phyloP scores from a whole-genome alignment of 192 early-diverging fungal species.

The Coemansia sp. region DNA sequence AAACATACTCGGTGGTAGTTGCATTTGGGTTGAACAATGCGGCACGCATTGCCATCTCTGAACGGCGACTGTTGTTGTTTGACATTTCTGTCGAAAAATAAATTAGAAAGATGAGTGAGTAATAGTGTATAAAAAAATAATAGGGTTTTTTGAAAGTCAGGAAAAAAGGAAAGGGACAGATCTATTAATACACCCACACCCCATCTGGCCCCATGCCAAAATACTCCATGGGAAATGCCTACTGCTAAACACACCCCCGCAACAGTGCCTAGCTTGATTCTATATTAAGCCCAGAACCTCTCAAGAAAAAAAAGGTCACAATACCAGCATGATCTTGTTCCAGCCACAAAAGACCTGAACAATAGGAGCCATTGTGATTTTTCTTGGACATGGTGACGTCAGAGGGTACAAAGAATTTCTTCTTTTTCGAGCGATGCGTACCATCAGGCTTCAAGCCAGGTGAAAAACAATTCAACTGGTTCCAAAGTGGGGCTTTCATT shows the following conservation, averaged over 20 bases:
- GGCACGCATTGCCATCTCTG: slow-evolving; percentile 54
- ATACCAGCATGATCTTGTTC: not conserved
- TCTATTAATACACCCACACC: too few relatives aligned
- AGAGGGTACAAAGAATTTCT: not conserved
- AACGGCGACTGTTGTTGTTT: slow-evolving; percentile 18
- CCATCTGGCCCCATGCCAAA: too few relatives aligned
- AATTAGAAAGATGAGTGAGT: not conserved
- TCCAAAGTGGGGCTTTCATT: too few relatives aligned
- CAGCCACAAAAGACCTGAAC: not conserved
- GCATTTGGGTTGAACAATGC: slow-evolving; percentile 45
- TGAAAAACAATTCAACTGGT: too few relatives aligned
- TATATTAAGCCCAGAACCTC: not conserved
- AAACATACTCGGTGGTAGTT: slow-evolving; percentile 24
- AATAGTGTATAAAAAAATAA: not conserved
- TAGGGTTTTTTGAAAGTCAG: not conserved
- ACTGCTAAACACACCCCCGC: not conserved
- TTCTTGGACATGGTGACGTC: not conserved
- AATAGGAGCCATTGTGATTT: not conserved
- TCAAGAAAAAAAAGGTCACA: not conserved
- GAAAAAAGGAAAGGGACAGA: not conserved
- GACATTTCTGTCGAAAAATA: slow-evolving; percentile 3
- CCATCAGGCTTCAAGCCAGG: too few relatives aligned
- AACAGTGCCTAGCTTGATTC: not conserved
- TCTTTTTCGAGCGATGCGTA: not conserved
- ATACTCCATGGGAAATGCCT: not conserved